Evolutionary conservation across 1,284 basidiomycete species (phyloP), one percentile per base, ranked within the genome.

Genomic region (Trichosporon ovoides): DNA sequence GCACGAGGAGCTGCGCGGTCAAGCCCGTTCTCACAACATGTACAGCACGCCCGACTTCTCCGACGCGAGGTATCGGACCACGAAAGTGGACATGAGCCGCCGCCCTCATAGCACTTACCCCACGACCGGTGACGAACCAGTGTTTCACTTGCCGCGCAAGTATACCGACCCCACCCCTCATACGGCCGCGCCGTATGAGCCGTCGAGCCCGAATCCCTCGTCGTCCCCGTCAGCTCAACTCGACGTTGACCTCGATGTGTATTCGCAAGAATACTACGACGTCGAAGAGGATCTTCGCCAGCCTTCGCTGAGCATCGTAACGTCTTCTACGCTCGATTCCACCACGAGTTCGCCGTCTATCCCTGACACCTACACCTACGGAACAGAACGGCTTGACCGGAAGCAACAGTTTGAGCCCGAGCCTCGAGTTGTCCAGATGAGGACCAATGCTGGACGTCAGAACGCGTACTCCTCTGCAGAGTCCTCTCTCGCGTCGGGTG

Each of bases 391-490:
- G 35, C 24, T 53, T 22, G 66, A 67, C 13, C 63, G 43, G 13
- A 71, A 71, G 58, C 55, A 52, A 7, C 60, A 62, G 12, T 55
- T 53, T 28, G 68, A 68, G 24, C 60, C 56, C 48, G 72, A 72
- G 57, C 67, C 68, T 14, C 61, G 68, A 35, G 43, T 31, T 22
- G 68, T 72, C 48, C 60, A 68, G 14, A 56, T 72, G 50, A 43
- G 74, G 24, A 61, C 65, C 14, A 71, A 66, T 16, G 49, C 68
- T 16, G 73, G 74, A 24, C 64, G 73, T n/a, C 61, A 67, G 16
- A 69, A 67, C 43, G 70, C 70, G 16, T 76, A 76, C 57, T 74
- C 72, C 1, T 74, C 72, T 7, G 73, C 74, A n/a, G 74, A 76
- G 53, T 72, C 69, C 14, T 72, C 69, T 14, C 72, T 67, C 60